phyloP scores from a whole-genome alignment of 2,329 filamentous ascomycete species.

The Sporothrix humicola region DNA sequence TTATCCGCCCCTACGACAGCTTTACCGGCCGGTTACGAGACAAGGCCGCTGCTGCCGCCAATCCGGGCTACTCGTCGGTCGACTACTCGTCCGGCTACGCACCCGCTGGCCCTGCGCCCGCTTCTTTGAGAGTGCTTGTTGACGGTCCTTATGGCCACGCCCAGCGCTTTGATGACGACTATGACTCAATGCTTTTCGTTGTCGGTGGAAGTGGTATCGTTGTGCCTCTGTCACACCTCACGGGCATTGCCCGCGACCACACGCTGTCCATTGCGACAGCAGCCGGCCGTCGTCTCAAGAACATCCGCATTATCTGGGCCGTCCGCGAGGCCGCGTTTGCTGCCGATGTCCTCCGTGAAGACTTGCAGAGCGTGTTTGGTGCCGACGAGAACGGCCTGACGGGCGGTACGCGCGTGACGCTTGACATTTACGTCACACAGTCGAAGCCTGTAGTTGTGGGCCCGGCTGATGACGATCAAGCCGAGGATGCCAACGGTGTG shows the following conservation, averaged over 20 bases:
- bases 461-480: not conserved
- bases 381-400: not conserved
- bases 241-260: slow-evolving; percentile 27
- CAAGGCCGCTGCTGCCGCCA: slow-evolving; percentile 33
- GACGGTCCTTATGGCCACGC: slow-evolving; percentile 38
- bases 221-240: slow-evolving; percentile 37
- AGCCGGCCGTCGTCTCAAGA: slow-evolving; percentile 5
- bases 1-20: slow-evolving; percentile 37
- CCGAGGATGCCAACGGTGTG: not conserved
- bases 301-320: slow-evolving; percentile 38
- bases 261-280: slow-evolving; percentile 3
- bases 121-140: slow-evolving; percentile 34
- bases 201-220: slow-evolving; percentile 39
- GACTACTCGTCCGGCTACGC: not conserved
- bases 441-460: not conserved
- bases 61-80: slow-evolving; percentile 6
- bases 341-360: slow-evolving; percentile 30
- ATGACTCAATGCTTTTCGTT: slow-evolving; percentile 35
- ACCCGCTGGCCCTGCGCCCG: not conserved
- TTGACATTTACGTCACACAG: slow-evolving; percentile 36
- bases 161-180: slow-evolving; percentile 27
- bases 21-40: slow-evolving; percentile 37
- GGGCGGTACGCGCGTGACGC: slow-evolving; percentile 12
- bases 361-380: slow-evolving; percentile 30
- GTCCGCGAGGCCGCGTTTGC: slow-evolving; percentile 36